Percentiles rank a stretch among this genome's conserved stretches.
phyloP scores from a whole-genome alignment of 352 stramenopile species.

The Globisporangium spiculum region DNA sequence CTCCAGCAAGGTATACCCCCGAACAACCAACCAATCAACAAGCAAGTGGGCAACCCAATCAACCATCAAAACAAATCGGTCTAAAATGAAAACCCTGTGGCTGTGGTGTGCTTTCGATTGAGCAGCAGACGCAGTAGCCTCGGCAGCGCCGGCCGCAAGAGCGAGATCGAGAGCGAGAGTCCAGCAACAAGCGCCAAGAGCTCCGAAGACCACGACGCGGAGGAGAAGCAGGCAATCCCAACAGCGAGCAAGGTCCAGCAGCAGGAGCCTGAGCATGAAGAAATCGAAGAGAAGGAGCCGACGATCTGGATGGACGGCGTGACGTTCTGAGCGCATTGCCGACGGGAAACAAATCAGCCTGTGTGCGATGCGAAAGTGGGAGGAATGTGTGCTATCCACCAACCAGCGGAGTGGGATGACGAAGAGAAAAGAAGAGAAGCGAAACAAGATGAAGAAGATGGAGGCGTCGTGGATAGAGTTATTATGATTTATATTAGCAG shows the following conservation, averaged over 20 bases:
- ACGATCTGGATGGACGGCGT: slow-evolving; percentile 20
- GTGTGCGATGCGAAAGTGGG: not conserved
- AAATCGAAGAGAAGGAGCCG: slow-evolving; percentile 8
- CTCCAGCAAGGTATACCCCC: not conserved
- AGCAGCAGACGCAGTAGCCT: slow-evolving; percentile 8
- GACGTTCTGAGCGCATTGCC: slow-evolving; percentile 3
- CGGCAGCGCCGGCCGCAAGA: not conserved
- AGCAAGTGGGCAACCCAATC: not conserved
- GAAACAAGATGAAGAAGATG: not conserved
- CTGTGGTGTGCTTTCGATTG: slow-evolving; percentile 10
- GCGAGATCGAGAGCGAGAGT: slow-evolving; percentile 3
- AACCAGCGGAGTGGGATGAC: not conserved
- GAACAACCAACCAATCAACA: not conserved
- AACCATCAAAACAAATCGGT: not conserved
- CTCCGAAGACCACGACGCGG: not conserved
- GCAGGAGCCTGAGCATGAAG: not conserved
- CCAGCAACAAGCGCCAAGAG: not conserved
- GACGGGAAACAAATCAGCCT: not conserved
- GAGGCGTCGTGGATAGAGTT: slow-evolving; percentile 4
- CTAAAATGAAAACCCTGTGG: not conserved
- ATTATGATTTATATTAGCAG: slow-evolving; percentile 13
- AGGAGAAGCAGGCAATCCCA: not conserved
- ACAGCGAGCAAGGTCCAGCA: not conserved
- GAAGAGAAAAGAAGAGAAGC: not conserved
- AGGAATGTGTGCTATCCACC: not conserved